Evolutionary conservation across 2,329 filamentous ascomycete species (phyloP).

Genomic region (Verticillium isaacii): DNA sequence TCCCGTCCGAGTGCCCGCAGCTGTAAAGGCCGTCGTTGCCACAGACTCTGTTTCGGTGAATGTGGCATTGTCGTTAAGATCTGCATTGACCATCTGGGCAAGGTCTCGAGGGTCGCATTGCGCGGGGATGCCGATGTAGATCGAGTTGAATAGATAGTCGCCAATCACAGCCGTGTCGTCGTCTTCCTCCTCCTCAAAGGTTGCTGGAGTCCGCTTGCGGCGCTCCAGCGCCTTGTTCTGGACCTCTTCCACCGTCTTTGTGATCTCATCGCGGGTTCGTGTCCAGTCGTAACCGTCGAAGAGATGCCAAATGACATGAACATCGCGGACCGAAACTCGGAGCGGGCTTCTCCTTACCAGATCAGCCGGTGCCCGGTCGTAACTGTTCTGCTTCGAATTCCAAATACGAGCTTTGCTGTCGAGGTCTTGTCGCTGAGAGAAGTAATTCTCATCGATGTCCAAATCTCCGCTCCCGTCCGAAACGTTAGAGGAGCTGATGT

Average conservation of each 20-base stretch:
- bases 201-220: slow-evolving; percentile 51
- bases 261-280: slow-evolving; percentile 78
- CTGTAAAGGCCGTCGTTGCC: slow-evolving; percentile 67
- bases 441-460: slow-evolving; percentile 74
- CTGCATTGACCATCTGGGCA: slow-evolving; percentile 77
- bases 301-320: slow-evolving; percentile 95
- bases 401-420: slow-evolving; percentile 70
- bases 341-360: slow-evolving; percentile 66
- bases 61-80: slow-evolving; percentile 78
- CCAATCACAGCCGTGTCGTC: slow-evolving; percentile 85
- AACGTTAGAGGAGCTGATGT: slow-evolving; percentile 26
- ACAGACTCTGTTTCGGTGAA: slow-evolving; percentile 93
- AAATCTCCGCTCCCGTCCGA: slow-evolving; percentile 58
- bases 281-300: slow-evolving; percentile 98
- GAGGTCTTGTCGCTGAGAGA: slow-evolving; percentile 56
- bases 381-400: slow-evolving; percentile 73
- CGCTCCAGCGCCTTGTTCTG: slow-evolving; percentile 78
- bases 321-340: slow-evolving; percentile 73
- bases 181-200: slow-evolving; percentile 60
- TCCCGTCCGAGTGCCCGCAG: slow-evolving; percentile 47
- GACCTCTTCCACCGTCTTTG: slow-evolving; percentile 82
- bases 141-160: slow-evolving; percentile 97
- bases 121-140: slow-evolving; percentile 89
- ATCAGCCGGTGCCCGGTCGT: slow-evolving; percentile 58
- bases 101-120: slow-evolving; percentile 82